These are phyloP conservation scores for Pinus taeda DNA, from an alignment of 75 land plant genomes.

Conservation along the genomic window DNA sequence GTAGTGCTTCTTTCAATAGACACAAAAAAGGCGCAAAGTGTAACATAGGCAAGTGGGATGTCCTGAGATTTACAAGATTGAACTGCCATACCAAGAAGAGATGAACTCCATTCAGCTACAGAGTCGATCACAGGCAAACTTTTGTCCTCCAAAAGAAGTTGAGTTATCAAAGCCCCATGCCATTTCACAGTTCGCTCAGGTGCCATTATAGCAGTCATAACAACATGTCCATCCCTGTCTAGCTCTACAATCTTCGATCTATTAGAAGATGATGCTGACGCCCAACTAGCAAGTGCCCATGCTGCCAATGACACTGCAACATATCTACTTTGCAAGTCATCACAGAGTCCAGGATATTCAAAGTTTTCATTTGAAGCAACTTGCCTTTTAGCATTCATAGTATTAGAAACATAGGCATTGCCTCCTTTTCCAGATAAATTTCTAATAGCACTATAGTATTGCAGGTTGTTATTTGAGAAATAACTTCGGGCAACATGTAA, in stretches of 20 bases:
- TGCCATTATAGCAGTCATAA: background rate
- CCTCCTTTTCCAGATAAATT: slow-evolving; percentile 10
- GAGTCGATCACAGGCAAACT: too few relatives aligned
- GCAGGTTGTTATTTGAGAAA: background rate
- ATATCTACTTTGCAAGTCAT: slow-evolving; percentile 88
- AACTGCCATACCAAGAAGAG: too few relatives aligned
- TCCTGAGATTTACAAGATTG: too few relatives aligned
- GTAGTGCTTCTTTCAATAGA: too few relatives aligned
- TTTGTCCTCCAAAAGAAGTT: too few relatives aligned
- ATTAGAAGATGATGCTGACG: slow-evolving; percentile 73
- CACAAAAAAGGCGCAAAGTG: too few relatives aligned
- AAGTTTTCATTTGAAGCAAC: slow-evolving; percentile 3
- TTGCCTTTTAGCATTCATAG: background rate
- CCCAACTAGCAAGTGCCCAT: slow-evolving; percentile 98
- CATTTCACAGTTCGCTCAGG: too few relatives aligned
- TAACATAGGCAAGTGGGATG: too few relatives aligned
- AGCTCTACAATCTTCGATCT: slow-evolving; percentile 73
- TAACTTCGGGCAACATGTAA: background rate
- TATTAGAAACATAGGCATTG: slow-evolving; percentile 17
- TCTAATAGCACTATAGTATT: background rate
- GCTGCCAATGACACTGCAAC: slow-evolving; percentile 97
- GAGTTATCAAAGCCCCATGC: too few relatives aligned
- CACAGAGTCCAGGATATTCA: slow-evolving; percentile 83
- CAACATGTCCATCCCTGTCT: slow-evolving; percentile 81
- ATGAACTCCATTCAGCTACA: too few relatives aligned